These are phyloP conservation scores for Ceratocystis cacaofunesta DNA, from an alignment of 2,329 filamentous ascomycete genomes.

Conservation along the genomic window DNA sequence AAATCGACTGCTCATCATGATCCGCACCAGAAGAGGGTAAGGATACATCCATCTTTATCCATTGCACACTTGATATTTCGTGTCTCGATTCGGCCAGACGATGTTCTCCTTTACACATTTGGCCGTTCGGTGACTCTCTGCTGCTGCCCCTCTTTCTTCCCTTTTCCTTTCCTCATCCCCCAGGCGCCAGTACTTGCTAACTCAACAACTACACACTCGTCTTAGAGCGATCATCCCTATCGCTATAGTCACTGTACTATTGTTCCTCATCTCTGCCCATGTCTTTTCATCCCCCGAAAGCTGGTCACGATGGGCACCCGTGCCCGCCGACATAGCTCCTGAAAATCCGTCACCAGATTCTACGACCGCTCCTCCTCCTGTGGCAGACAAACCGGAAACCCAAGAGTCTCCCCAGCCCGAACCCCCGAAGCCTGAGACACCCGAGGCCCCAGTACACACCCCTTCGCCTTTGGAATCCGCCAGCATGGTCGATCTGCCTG, in stretches of 20 bases:
- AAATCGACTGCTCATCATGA: slow-evolving; percentile 2
- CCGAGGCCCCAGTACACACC: background rate
- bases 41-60: background rate
- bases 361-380: background rate
- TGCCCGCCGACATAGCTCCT: background rate
- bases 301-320: slow-evolving; percentile 14
- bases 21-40: slow-evolving; percentile 16
- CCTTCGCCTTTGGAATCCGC: slow-evolving; percentile 13
- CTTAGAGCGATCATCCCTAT: slow-evolving; percentile 11
- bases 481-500: slow-evolving; percentile 1
- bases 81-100: background rate
- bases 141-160: background rate
- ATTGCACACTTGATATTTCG: background rate
- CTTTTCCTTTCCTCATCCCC: background rate
- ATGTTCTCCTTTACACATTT: background rate
- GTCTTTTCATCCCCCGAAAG: slow-evolving; percentile 12
- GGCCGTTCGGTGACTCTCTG: background rate
- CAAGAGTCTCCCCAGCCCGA: background rate
- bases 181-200: background rate
- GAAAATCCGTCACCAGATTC: background rate
- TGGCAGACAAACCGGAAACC: background rate
- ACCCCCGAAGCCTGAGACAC: background rate
- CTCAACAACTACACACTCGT: background rate
- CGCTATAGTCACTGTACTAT: slow-evolving; percentile 13
- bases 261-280: slow-evolving; percentile 16